Base-by-base conservation (phyloP, 1,284 basidiomycete genomes). In the Porogramme epimiltina region DNA sequence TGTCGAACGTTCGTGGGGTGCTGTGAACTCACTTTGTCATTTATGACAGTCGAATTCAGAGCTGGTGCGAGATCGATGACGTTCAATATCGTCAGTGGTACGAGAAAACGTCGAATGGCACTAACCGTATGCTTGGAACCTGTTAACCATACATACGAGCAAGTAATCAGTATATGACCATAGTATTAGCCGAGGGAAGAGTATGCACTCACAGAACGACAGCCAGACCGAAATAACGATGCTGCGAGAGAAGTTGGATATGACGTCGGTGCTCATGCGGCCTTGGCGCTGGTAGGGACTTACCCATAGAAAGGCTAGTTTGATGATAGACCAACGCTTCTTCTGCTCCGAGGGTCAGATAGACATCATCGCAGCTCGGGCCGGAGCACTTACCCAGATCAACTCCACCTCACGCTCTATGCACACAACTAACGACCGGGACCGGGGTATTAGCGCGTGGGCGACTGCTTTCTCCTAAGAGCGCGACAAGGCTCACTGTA, bases 241-340 rank as follows among this genome's bases (percentile, higher is more conserved):
- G 59, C 64, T 66, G 39, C 9, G 24, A 36, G 11, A 24, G 34
- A 38, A 52, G 37, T 13, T 13, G 18, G 31, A 15, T 23, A 42
- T 42, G 13, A 34, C 26, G 45, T 41, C 33, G 49, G 47, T 33
- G 41, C 34, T 45, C 52, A 47, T n/a, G 42, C 40, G 47, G 48
- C 34, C 34, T 22, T 28, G 36, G 25, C 26, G 19, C 11, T 18
- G 26, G 41, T 26, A 18, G 44, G 47, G 41, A 54, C 62, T 41
- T 36, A 64, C 64, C 60, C 61, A 66, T 42, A 66, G 51, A 45
- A 63, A 66, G 38, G 62, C 62, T 15, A 53, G 55, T 42, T 66
- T 66, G 48, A 66, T 63, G 33, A 63, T 50, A 25, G 64, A 66
- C 64, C 64, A 66, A 31, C 52, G 63, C 53, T 66, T 64, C 51